Percentiles rank a stretch among this genome's conserved stretches.
These are phyloP conservation scores for Colletotrichum horii DNA, from an alignment of 2,329 filamentous ascomycete genomes.

Conservation along the genomic window DNA sequence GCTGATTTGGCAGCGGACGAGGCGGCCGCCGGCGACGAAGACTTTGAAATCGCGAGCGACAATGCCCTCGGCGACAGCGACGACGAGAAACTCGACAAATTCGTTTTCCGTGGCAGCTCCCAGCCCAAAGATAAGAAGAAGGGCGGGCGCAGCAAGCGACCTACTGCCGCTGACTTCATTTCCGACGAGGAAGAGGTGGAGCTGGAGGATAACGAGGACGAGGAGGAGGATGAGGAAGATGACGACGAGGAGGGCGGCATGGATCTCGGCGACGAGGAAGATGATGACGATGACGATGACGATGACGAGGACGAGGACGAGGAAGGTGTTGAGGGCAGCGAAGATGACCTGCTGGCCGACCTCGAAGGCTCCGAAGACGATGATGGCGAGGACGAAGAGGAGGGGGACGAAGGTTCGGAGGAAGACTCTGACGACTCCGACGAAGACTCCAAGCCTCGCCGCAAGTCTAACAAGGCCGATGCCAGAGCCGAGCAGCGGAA, in stretches of 20 bases:
- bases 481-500: conserved; percentile 66
- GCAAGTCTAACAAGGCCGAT: conserved; percentile 17
- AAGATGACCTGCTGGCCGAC: conserved; percentile 28
- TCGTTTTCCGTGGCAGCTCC: conserved; percentile 66
- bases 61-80: conserved; percentile 84
- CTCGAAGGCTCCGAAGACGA: conserved; percentile 25
- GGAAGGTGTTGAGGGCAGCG: conserved; percentile 30
- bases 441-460: conserved; percentile 24
- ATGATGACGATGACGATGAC: conserved; percentile 37
- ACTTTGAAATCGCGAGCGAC: conserved; percentile 67
- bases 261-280: conserved; percentile 34
- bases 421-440: conserved; percentile 32
- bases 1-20: conserved; percentile 60
- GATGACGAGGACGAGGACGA: conserved; percentile 39
- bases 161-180: conserved; percentile 64
- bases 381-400: conserved; percentile 37
- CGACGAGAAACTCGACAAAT: conserved; percentile 80
- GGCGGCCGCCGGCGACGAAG: conserved; percentile 50
- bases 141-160: conserved; percentile 35
- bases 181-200: conserved; percentile 47
- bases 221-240: conserved; percentile 45
- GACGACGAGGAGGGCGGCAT: conserved; percentile 39
- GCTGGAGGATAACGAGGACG: conserved; percentile 36
- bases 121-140: conserved; percentile 46
- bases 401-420: conserved; percentile 38